phyloP scores from a whole-genome alignment of 2,329 filamentous ascomycete genomes.

The Cladosporium cucumerinum region DNA sequence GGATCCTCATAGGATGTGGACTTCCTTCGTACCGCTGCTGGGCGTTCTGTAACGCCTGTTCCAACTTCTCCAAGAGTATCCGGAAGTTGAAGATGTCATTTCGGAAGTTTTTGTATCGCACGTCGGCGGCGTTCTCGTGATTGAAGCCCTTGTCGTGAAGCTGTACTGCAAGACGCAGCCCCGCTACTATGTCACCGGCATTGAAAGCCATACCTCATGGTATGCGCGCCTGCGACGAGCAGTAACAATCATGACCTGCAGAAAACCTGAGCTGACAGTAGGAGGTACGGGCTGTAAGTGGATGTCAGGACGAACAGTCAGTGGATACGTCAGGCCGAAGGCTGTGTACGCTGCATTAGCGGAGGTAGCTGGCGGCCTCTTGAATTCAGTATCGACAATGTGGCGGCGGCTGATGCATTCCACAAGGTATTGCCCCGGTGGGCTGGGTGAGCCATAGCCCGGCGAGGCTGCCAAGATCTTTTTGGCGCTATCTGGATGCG shows the following conservation, averaged over 20 bases:
- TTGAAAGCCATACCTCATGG: conserved; percentile 14
- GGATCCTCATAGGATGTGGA: background rate
- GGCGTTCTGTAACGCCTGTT: conserved; percentile 19
- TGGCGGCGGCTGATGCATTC: background rate
- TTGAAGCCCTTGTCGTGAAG: conserved; percentile 23
- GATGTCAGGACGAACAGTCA: background rate
- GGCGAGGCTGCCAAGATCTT: background rate
- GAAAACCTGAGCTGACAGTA: background rate
- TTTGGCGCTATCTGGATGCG: background rate
- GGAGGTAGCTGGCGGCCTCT: background rate
- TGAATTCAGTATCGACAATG: background rate
- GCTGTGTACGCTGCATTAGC: background rate
- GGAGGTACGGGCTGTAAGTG: background rate
- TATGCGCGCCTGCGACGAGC: background rate
- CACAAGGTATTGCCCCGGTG: background rate
- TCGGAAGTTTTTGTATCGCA: conserved; percentile 23
- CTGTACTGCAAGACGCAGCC: conserved; percentile 20
- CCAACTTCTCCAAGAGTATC: conserved; percentile 19
- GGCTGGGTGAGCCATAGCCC: background rate
- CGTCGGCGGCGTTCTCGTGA: conserved; percentile 22
- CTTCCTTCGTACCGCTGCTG: background rate
- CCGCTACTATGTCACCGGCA: conserved; percentile 20
- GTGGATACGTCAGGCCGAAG: background rate
- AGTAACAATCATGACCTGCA: background rate
- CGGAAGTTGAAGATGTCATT: conserved; percentile 24